Conservation (phyloP, 1,284 basidiomycete species). For the Cryptococcus sp. region DNA sequence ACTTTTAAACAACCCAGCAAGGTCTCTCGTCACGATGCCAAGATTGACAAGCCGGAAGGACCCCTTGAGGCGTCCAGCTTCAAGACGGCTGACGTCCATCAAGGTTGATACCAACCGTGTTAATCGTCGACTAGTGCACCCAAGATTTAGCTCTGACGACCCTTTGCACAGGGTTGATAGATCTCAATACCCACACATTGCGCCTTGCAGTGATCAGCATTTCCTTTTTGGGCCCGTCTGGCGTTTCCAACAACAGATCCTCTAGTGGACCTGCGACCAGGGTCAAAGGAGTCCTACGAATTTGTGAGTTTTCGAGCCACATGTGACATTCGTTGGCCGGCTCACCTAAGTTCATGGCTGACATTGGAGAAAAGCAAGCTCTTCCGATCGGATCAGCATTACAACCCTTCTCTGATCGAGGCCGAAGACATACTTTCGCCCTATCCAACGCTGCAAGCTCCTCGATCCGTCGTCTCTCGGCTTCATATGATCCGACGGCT, state of each 20-base stretch:
- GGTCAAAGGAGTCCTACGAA: constrained; percentile 48
- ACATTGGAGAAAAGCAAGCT: constrained; percentile 49
- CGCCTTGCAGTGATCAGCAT: constrained; percentile 45
- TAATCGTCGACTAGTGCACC: constrained; percentile 22
- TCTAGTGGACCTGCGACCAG: constrained; percentile 50
- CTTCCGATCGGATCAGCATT: constrained; percentile 2
- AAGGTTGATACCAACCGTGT: constrained; percentile 49
- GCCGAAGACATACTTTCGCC: constrained; percentile 34
- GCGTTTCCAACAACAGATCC: constrained; percentile 37
- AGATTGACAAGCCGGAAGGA: constrained; percentile 51
- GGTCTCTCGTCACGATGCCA: constrained; percentile 49
- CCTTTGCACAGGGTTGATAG: not conserved
- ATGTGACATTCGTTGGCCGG: not conserved
- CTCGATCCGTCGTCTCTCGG: constrained; percentile 48
- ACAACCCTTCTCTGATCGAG: constrained; percentile 7
- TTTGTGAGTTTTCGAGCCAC: not conserved
- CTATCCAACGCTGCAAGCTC: constrained; percentile 53
- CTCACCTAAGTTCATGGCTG: constrained; percentile 46
- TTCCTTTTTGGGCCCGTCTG: constrained; percentile 39
- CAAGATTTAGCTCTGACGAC: not conserved
- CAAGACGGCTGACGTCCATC: constrained; percentile 50
- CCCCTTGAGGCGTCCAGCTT: constrained; percentile 47
- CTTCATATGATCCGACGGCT: constrained; percentile 48
- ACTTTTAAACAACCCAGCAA: constrained; percentile 51
- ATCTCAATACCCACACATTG: constrained; percentile 33